Percentiles rank a stretch among this genome's conserved stretches.
Evolutionary conservation across 2,329 filamentous ascomycete species (phyloP).

Genomic region (Botrytis medusae): DNA sequence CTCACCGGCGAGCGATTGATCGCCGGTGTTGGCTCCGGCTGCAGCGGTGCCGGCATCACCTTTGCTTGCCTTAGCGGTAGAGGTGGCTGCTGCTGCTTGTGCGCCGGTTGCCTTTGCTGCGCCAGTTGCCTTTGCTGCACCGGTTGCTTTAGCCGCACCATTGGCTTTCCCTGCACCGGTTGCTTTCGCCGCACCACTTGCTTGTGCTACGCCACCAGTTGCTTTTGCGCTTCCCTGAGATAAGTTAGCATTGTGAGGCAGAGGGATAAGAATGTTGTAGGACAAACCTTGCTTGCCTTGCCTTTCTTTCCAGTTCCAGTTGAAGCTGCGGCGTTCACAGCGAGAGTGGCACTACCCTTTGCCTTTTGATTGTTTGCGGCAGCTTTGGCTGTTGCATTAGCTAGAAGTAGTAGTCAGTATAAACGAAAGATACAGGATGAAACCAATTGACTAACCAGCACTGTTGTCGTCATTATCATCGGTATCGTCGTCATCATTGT

Average conservation of each 20-base stretch:
- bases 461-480: background rate
- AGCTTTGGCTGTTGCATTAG: background rate
- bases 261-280: background rate
- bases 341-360: background rate
- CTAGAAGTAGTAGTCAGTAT: background rate
- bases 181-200: background rate
- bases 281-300: background rate
- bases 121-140: background rate
- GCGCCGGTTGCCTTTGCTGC: background rate
- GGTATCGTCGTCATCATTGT: too few relatives aligned
- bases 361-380: background rate
- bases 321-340: constrained; percentile 7
- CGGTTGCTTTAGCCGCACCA: background rate
- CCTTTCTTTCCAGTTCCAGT: constrained; percentile 16
- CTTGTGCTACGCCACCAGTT: background rate
- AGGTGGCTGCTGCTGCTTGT: background rate
- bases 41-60: constrained; percentile 13
- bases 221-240: background rate
- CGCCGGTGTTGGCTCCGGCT: constrained; percentile 9
- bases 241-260: background rate
- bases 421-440: background rate
- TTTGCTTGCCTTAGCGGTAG: constrained; percentile 25
- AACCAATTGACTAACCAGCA: background rate
- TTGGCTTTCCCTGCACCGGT: background rate
- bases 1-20: background rate